Evolutionary conservation across 1,284 basidiomycete species (phyloP).

Genomic region (Malassezia pachydermatis): DNA sequence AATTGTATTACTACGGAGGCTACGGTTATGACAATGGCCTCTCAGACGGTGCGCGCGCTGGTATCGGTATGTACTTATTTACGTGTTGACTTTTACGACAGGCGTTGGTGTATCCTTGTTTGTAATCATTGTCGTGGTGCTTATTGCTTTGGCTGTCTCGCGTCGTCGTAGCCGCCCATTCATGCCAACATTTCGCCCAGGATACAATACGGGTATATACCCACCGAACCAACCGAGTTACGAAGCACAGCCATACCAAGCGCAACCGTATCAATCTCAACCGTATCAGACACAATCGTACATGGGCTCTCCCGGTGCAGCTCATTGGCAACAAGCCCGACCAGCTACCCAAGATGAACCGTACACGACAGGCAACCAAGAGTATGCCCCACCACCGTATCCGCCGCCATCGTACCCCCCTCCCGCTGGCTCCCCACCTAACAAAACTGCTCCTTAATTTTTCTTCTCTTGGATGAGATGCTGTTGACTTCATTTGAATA

Average conservation of each 20-base stretch:
- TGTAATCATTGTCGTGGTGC: constrained; percentile 3
- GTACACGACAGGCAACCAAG: not conserved
- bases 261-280: constrained; percentile 2
- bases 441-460: not conserved
- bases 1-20: not conserved
- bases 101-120: constrained; percentile 8
- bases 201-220: not conserved
- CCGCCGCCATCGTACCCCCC: not conserved
- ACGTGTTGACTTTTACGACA: not conserved
- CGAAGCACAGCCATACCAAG: no score
- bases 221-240: no score
- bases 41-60: not conserved
- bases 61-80: constrained; percentile 8
- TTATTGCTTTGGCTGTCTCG: constrained; percentile 1
- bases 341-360: not conserved
- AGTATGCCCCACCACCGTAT: not conserved
- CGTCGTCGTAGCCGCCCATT: constrained; percentile 8
- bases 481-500: not conserved
- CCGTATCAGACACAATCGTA: not conserved
- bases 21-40: constrained; percentile 2
- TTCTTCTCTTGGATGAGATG: not conserved
- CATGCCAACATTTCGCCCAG: constrained; percentile 5
- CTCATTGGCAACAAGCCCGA: not conserved
- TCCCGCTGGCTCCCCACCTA: constrained; percentile 3
- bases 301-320: not conserved